These are phyloP conservation scores for Rhipidocladum racemiflorum DNA, from an alignment of 176 grass and related monocot species.

Conservation along the genomic window DNA sequence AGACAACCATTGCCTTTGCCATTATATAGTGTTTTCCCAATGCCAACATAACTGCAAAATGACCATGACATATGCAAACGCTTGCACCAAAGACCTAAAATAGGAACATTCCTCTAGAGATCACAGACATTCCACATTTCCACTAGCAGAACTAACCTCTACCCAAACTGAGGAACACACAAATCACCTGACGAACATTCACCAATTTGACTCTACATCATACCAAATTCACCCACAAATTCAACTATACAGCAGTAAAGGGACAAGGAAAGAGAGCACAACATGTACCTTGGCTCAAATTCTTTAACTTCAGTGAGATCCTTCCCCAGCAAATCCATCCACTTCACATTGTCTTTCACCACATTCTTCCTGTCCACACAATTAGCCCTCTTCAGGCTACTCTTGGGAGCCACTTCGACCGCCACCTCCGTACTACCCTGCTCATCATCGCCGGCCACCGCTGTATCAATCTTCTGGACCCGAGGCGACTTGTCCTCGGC, in stretches of 20 bases:
- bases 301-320: conserved; percentile 71
- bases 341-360: conserved; percentile 77
- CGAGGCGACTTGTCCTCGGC: conserved; percentile 29
- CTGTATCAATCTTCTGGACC: conserved; percentile 41
- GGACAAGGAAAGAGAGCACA: conserved; percentile 1
- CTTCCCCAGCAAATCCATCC: conserved; percentile 91
- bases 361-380: conserved; percentile 10
- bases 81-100: not conserved
- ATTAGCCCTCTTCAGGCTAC: conserved; percentile 65
- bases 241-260: not conserved
- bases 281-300: conserved; percentile 72
- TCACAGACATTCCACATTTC: conserved; percentile 21
- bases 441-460: conserved; percentile 27
- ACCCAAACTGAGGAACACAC: conserved; percentile 19
- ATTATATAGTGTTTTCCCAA: conserved; percentile 16
- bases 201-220: not conserved
- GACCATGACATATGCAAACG: conserved; percentile 4
- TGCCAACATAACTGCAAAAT: conserved; percentile 19
- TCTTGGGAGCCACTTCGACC: conserved; percentile 35
- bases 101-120: conserved; percentile 31
- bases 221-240: conserved; percentile 8
- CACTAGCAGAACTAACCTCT: not conserved
- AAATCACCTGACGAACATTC: conserved; percentile 13
- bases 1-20: conserved; percentile 25
- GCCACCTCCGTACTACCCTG: not conserved